Evolutionary conservation across 768 basidiomycete genomes (phyloP), one percentile per base, ranked within the genome.

Genomic region (Piloderma croceum): DNA sequence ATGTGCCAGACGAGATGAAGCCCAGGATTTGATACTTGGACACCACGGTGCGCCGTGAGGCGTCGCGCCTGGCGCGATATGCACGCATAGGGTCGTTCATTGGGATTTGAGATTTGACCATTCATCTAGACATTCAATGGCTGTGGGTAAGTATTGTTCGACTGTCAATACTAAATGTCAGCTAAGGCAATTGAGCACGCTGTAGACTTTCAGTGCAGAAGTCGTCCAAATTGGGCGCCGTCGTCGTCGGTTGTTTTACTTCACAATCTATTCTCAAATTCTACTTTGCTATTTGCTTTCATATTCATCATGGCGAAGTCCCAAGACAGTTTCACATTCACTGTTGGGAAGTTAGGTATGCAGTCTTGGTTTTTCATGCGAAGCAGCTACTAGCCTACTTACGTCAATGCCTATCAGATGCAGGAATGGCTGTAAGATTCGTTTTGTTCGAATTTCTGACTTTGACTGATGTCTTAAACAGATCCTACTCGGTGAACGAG

Each of bases 1-100:
- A 98, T 0, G 94, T 98, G 15, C 96, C 96, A 6, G 91, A 94
- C 2, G 96, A 97, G 48, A 99, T 94, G 69, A 98, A 98, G 7
- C 96, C 96, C 6, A 93, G 74, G 51, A 97, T 96, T 39, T 75
- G 69, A 66, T 98, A 97, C 61, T 90, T 91, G 37, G 82, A 80
- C 11, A 77, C 64, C 15, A 93, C 87, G 1, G 76, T 68, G 21
- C 73, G 70, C 43, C 81, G 79, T 12, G 75, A 67, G 4, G 67
- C 63, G 54, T 96, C 91, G 46, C 86, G 74, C 57, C 82, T 87
- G 23, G 77, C 70, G 17, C 91, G 82, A 57, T 94, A 96, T 18
- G 78, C 64, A 44, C 79, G 77, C 92, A 94, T 94, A 2, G 89
- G 81, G 57, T 94, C 91, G 50, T 71, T 66, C 39, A n/a, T n/a